Conservation (phyloP, 371 early-diverging fungal species). For the Sporodiniella umbellata region DNA sequence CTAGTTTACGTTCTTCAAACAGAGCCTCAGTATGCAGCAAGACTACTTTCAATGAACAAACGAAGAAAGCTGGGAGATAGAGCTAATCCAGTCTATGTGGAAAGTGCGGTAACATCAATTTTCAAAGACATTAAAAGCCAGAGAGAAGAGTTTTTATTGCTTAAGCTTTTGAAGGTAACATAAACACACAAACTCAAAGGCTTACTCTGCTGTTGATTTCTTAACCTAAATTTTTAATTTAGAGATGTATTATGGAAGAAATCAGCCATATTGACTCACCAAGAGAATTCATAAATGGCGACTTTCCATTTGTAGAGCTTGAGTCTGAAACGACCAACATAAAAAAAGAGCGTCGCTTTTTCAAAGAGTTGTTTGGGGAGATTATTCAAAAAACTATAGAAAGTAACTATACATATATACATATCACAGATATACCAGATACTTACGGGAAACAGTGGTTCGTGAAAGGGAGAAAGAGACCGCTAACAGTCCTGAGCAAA, state of each 20-base stretch:
- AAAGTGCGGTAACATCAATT: constrained; percentile 87
- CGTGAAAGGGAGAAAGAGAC: too few relatives aligned
- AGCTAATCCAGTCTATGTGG: constrained; percentile 68
- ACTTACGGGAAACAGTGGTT: too few relatives aligned
- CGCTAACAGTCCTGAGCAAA: too few relatives aligned
- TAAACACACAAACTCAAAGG: neutral
- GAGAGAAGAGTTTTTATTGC: constrained; percentile 95
- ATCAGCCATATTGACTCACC: constrained; percentile 74
- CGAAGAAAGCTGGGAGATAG: constrained; percentile 42
- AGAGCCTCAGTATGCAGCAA: constrained; percentile 88
- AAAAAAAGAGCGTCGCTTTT: constrained; percentile 93
- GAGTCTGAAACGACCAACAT: constrained; percentile 89
- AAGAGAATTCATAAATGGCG: constrained; percentile 90
- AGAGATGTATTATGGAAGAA: constrained; percentile 86
- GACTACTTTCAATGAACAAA: constrained; percentile 78
- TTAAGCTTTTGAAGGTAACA: constrained; percentile 87
- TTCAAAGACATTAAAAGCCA: constrained; percentile 95
- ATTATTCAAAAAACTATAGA: constrained; percentile 73
- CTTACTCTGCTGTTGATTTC: too few relatives aligned
- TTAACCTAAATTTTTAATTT: too few relatives aligned
- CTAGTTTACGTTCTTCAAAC: constrained; percentile 96
- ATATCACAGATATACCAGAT: too few relatives aligned
- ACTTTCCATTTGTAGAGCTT: constrained; percentile 94
- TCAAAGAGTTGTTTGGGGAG: constrained; percentile 82
- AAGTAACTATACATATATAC: constrained; percentile 79